Percentiles rank a stretch among this genome's conserved stretches.
Conservation (phyloP, 148 eudicot species). For the Euryodendron excelsum region DNA sequence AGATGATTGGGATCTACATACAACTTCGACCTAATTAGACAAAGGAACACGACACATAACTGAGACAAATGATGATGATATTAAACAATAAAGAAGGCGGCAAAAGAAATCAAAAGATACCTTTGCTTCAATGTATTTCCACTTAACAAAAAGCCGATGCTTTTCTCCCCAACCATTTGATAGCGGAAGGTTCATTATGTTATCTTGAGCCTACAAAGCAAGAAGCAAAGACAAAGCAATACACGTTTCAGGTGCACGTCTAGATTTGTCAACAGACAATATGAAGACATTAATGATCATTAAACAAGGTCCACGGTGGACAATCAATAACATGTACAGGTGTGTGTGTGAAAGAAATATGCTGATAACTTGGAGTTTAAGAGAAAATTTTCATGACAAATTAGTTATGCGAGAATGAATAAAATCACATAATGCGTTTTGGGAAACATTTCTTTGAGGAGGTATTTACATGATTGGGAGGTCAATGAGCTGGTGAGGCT, state of each 20-base stretch:
- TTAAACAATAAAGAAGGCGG: background rate
- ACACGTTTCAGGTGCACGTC: background rate
- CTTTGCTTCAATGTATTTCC: slow-evolving; percentile 95
- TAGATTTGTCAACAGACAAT: background rate
- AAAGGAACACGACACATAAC: background rate
- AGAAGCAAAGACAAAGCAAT: background rate
- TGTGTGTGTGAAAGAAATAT: background rate
- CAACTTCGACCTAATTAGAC: background rate
- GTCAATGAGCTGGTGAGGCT: background rate
- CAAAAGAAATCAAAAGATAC: slow-evolving; percentile 35
- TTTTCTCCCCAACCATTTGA: slow-evolving; percentile 99
- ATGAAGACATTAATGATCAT: background rate
- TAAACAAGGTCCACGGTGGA: background rate
- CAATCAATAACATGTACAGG: background rate
- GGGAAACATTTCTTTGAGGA: too few relatives aligned
- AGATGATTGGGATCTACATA: background rate
- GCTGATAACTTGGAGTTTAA: background rate
- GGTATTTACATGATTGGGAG: background rate
- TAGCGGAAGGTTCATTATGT: slow-evolving; percentile 77
- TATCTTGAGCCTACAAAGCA: slow-evolving; percentile 85
- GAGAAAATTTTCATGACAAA: background rate
- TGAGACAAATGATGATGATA: background rate
- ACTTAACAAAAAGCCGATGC: slow-evolving; percentile 73
- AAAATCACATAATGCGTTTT: background rate
- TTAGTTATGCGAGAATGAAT: slow-evolving; percentile 2